These are phyloP conservation scores for Phytophthora nicotianae DNA, from an alignment of 352 stramenopile genomes.

Conservation along the genomic window DNA sequence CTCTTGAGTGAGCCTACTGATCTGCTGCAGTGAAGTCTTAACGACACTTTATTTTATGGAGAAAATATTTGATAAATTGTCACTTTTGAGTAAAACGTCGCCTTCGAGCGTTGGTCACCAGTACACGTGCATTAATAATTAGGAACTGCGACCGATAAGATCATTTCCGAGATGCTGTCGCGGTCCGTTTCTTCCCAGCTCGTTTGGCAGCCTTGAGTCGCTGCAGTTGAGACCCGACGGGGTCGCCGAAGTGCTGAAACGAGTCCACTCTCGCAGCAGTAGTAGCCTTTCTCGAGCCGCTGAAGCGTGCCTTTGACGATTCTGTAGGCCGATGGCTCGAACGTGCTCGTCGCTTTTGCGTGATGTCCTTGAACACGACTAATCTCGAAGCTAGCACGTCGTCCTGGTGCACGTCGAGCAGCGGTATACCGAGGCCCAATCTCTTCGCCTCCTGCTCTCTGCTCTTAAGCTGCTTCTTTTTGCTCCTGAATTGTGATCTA, in stretches of 20 bases:
- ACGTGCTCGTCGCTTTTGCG: constrained; percentile 30
- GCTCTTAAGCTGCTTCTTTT: constrained; percentile 59
- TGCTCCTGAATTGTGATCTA: constrained; percentile 52
- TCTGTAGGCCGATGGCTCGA: constrained; percentile 2
- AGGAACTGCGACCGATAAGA: background rate
- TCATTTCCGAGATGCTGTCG: constrained; percentile 14
- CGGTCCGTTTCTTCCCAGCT: constrained; percentile 24
- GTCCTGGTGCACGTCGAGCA: constrained; percentile 60
- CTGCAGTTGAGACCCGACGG: constrained; percentile 55
- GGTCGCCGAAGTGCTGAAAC: constrained; percentile 74
- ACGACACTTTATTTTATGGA: constrained; percentile 25
- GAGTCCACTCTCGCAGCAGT: constrained; percentile 30
- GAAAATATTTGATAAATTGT: constrained; percentile 19
- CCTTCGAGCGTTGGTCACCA: background rate
- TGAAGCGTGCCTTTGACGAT: constrained; percentile 2
- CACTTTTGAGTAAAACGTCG: constrained; percentile 4
- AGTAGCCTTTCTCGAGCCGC: constrained; percentile 5
- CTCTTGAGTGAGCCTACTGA: constrained; percentile 32
- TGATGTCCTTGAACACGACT: constrained; percentile 61
- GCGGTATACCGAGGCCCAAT: constrained; percentile 60
- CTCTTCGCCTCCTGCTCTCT: constrained; percentile 45
- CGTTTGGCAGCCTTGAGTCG: constrained; percentile 41
- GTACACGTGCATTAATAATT: constrained; percentile 4
- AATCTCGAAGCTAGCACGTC: constrained; percentile 66
- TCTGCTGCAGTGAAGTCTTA: constrained; percentile 1